Conservation (phyloP, 2,329 filamentous ascomycete species). For the Arthrocladium fulminans region DNA sequence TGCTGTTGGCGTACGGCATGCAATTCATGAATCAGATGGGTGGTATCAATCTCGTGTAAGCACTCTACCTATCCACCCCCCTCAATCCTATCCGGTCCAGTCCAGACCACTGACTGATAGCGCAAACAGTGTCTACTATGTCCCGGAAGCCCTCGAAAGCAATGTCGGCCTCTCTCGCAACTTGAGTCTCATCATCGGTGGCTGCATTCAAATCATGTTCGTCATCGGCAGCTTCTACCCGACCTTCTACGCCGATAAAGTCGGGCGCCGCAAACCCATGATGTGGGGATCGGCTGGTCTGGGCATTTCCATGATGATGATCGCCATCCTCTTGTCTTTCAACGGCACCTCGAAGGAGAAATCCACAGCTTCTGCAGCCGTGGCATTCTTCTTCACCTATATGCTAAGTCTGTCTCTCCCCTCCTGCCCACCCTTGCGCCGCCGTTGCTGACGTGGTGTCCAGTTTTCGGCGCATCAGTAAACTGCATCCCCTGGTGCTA, state of each 20-base stretch:
- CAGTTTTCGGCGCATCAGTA: constrained; percentile 36
- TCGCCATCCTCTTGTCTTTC: constrained; percentile 34
- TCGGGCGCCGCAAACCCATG: constrained; percentile 33
- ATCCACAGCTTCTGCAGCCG: constrained; percentile 37
- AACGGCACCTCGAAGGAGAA: constrained; percentile 30
- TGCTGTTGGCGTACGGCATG: constrained; percentile 36
- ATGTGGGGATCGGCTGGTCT: constrained; percentile 29
- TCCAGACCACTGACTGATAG: not conserved
- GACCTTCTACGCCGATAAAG: constrained; percentile 38
- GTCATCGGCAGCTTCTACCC: constrained; percentile 38
- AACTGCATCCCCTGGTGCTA: constrained; percentile 46
- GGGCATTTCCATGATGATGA: constrained; percentile 35
- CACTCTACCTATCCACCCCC: constrained; percentile 31
- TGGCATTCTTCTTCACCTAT: constrained; percentile 42
- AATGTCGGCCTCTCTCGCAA: constrained; percentile 41
- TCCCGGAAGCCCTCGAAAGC: constrained; percentile 31
- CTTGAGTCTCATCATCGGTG: constrained; percentile 39
- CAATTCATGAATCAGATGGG: constrained; percentile 41
- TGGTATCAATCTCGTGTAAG: constrained; percentile 38
- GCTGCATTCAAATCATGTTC: constrained; percentile 34
- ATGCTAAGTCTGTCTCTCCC: not conserved
- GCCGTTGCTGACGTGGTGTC: too few relatives aligned
- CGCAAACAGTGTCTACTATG: constrained; percentile 26
- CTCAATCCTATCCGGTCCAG: constrained; percentile 10
- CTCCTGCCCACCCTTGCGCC: not conserved